Conservation (phyloP, 176 grass and related monocot species). For the Aegilops umbellulata region DNA sequence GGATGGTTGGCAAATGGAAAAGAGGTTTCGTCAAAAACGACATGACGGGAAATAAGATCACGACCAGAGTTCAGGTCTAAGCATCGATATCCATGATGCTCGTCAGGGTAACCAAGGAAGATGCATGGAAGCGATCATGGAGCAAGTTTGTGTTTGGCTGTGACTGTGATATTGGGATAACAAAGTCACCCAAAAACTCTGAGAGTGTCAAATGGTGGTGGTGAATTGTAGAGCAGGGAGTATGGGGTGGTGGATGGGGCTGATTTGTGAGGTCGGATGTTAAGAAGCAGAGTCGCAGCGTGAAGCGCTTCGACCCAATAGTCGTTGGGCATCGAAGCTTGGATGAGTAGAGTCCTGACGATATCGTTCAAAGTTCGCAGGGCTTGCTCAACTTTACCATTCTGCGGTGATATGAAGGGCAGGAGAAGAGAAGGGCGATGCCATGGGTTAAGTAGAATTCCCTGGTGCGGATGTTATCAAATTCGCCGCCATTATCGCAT, state of each 20-base stretch:
- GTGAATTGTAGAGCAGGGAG: not conserved
- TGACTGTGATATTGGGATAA: not conserved
- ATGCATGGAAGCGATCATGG: not conserved
- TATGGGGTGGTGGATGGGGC: not conserved
- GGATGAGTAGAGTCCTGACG: not conserved
- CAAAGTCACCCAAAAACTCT: not conserved
- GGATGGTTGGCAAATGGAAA: not conserved
- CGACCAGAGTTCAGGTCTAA: not conserved
- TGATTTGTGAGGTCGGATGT: not conserved
- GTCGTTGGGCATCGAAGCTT: rapidly evolving
- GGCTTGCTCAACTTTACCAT: not conserved
- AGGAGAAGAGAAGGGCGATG: not conserved
- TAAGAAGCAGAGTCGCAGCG: not conserved
- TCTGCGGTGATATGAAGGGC: not conserved
- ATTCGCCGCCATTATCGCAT: not conserved
- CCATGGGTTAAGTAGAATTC: not conserved
- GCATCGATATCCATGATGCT: not conserved
- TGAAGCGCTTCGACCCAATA: not conserved
- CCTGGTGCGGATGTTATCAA: not conserved
- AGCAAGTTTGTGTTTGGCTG: not conserved
- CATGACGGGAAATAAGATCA: not conserved
- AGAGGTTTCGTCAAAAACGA: not conserved
- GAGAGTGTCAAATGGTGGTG: not conserved
- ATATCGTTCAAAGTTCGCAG: too few species aligned
- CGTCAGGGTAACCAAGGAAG: not conserved